Evolutionary conservation across 2,329 filamentous ascomycete species (phyloP).

Genomic region (Acephala macrosclerotiorum): DNA sequence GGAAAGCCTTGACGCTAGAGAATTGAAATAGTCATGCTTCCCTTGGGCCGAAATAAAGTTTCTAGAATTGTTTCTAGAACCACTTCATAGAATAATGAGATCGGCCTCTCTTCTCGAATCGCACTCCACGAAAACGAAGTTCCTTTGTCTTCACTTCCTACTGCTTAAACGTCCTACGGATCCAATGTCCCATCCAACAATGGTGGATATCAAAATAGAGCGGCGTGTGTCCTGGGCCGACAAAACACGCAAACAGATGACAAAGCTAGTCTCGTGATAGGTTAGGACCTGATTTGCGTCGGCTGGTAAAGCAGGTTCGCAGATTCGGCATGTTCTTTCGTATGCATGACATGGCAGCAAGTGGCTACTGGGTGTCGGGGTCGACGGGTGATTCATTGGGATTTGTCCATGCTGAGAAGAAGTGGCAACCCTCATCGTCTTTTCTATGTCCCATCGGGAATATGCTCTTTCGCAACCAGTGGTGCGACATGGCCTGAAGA

Average conservation of each 20-base stretch:
- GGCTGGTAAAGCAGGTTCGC: background rate
- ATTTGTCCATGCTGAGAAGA: background rate
- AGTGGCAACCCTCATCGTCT: conserved; percentile 11
- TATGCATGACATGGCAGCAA: conserved; percentile 3
- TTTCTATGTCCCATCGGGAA: conserved; percentile 12
- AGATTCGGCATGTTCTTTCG: background rate
- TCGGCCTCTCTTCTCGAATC: too few species aligned
- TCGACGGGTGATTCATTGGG: background rate
- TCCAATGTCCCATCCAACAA: too few species aligned
- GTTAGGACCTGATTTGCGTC: background rate
- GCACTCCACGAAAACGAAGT: too few species aligned
- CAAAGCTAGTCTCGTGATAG: background rate
- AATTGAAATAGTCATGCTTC: too few species aligned
- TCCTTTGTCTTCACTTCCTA: too few species aligned
- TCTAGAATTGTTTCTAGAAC: too few species aligned
- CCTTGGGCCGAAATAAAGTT: too few species aligned
- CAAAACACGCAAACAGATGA: background rate
- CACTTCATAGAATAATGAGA: too few species aligned
- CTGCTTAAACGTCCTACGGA: too few species aligned
- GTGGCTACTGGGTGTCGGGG: conserved; percentile 1
- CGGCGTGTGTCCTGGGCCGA: background rate
- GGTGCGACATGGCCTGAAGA: background rate
- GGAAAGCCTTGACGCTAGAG: too few species aligned
- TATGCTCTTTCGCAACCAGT: background rate
- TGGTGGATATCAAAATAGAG: too few species aligned